A percentile compares a stretch with the other conserved stretches of the same genome.
Evolutionary conservation across 1,284 basidiomycete genomes (phyloP).

Genomic region (Apiotrichum gracile): DNA sequence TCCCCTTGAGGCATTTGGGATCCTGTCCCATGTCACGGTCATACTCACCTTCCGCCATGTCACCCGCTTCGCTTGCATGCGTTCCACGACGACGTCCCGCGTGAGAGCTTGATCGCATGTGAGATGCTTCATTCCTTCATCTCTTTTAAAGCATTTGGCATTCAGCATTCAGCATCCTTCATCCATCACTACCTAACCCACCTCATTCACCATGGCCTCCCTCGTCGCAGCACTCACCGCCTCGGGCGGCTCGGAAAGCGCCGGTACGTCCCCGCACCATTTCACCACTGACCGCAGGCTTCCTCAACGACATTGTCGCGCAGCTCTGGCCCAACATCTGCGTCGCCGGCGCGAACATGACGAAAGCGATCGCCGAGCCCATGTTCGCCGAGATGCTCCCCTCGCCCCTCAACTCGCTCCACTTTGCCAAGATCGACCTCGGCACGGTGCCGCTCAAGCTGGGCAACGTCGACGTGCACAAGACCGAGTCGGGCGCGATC

Average conservation of each 20-base stretch:
- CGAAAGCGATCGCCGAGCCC: constrained; percentile 14
- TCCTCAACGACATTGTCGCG: constrained; percentile 14
- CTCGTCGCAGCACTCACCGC: constrained; percentile 8
- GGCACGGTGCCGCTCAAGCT: constrained; percentile 7
- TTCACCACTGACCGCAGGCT: constrained; percentile 1
- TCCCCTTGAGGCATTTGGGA: too few relatives aligned
- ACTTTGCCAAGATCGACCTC: constrained; percentile 14
- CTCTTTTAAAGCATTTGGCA: too few relatives aligned
- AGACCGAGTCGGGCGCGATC: constrained; percentile 3
- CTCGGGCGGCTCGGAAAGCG: constrained; percentile 12
- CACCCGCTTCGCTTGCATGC: too few relatives aligned
- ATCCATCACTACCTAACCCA: too few relatives aligned
- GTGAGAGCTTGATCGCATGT: too few relatives aligned
- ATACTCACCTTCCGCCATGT: too few relatives aligned
- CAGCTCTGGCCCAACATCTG: constrained; percentile 15
- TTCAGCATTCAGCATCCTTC: too few relatives aligned
- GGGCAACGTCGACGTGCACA: constrained; percentile 12
- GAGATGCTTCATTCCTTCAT: too few relatives aligned
- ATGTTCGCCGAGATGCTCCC: constrained; percentile 14
- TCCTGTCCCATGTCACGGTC: too few relatives aligned
- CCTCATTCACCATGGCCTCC: neutral
- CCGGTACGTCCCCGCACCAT: neutral
- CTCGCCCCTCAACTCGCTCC: constrained; percentile 10
- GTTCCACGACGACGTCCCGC: too few relatives aligned
- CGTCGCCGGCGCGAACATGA: constrained; percentile 9